These are phyloP conservation scores for Colletotrichum cereale DNA, from an alignment of 2,329 filamentous ascomycete species.

Conservation along the genomic window DNA sequence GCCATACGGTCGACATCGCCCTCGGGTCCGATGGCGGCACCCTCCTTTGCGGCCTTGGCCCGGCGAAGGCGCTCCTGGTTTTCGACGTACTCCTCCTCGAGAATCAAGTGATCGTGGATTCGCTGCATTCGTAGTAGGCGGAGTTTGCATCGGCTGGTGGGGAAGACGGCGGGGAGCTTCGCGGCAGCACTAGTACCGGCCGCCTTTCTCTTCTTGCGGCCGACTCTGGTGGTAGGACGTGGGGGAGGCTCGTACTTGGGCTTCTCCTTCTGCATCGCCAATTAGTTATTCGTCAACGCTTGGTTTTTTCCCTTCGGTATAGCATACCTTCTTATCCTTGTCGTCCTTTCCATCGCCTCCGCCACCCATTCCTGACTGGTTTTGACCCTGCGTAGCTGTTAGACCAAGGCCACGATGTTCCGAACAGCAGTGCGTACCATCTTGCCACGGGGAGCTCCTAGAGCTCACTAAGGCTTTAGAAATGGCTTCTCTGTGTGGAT, in stretches of 20 bases:
- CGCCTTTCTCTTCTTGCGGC: conserved; percentile 97
- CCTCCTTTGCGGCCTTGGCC: conserved; percentile 84
- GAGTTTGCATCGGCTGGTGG: conserved; percentile 97
- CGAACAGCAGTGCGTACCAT: conserved; percentile 45
- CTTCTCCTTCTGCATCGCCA: conserved; percentile 86
- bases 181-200: conserved; percentile 93
- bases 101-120: conserved; percentile 94
- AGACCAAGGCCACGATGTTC: conserved; percentile 27
- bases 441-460: conserved; percentile 39
- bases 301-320: conserved; percentile 12
- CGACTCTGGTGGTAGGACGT: conserved; percentile 94
- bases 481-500: not conserved
- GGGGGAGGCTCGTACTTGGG: conserved; percentile 99
- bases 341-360: conserved; percentile 83
- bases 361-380: conserved; percentile 88
- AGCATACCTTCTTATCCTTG: conserved; percentile 90
- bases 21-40: conserved; percentile 77
- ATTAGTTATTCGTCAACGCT: conserved; percentile 27
- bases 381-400: conserved; percentile 74
- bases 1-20: conserved; percentile 85
- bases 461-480: conserved; percentile 16
- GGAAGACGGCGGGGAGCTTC: conserved; percentile 94
- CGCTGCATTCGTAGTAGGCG: conserved; percentile 98
- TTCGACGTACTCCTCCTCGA: conserved; percentile 99
- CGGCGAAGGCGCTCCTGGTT: conserved; percentile 97